A percentile compares a stretch with the other conserved stretches of the same genome.
These are phyloP conservation scores for Dioszegia hungarica DNA, from an alignment of 768 basidiomycete species.

Conservation along the genomic window DNA sequence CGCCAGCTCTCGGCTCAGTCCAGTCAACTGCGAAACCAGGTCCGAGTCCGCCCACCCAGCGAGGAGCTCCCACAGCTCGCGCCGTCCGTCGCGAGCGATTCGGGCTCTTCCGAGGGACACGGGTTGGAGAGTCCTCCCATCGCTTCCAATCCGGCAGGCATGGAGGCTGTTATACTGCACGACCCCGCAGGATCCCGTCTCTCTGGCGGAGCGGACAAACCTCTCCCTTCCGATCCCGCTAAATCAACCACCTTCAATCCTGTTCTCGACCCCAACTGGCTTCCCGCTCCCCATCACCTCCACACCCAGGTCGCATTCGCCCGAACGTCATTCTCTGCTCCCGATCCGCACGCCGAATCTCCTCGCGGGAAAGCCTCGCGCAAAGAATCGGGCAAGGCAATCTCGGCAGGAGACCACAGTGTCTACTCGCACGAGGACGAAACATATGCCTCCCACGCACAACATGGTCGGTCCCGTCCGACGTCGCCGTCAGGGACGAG, in stretches of 20 bases:
- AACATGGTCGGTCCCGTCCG: neutral
- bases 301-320: conserved; percentile 8
- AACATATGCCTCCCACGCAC: neutral
- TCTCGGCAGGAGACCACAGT: neutral
- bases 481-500: neutral
- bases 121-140: conserved; percentile 24
- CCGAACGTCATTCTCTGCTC: conserved; percentile 2
- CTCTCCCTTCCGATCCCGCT: neutral
- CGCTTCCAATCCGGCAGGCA: neutral
- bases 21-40: conserved; percentile 16
- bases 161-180: neutral
- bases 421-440: neutral
- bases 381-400: neutral
- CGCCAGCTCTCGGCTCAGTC: conserved; percentile 2
- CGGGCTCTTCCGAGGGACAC: conserved; percentile 34
- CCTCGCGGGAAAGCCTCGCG: neutral
- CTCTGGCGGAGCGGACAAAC: neutral
- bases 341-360: neutral
- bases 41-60: conserved; percentile 4
- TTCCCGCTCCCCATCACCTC: conserved; percentile 4
- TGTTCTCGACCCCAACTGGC: conserved; percentile 12
- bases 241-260: neutral
- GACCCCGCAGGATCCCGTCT: neutral
- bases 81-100: conserved; percentile 31
- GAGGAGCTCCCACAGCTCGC: conserved; percentile 28